Conservation (phyloP, 257 asterid species). For the Ophiorrhiza pumila region DNA sequence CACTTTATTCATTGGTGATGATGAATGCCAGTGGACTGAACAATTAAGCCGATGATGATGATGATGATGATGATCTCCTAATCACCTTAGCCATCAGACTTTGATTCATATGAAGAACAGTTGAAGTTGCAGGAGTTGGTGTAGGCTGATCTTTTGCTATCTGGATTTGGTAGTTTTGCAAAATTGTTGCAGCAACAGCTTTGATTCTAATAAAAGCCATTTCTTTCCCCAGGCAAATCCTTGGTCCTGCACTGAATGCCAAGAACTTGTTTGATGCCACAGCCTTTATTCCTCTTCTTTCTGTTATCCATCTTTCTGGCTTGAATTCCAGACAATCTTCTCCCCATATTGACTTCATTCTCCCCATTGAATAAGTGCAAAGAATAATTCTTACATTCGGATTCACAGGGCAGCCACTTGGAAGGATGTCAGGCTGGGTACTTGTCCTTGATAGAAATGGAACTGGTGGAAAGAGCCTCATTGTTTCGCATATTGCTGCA, state of each 20-base stretch:
- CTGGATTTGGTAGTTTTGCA: constrained; percentile 4
- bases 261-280: not conserved
- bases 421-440: not conserved
- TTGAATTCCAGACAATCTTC: constrained; percentile 19
- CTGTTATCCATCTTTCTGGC: constrained; percentile 26
- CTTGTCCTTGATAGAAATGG: not conserved
- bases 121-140: not conserved
- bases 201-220: constrained; percentile 24
- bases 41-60: too few relatives aligned
- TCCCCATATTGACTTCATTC: constrained; percentile 25
- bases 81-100: constrained; percentile 2
- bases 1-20: too few relatives aligned
- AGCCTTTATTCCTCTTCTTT: not conserved
- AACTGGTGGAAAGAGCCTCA: constrained; percentile 7
- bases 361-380: constrained; percentile 21
- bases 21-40: too few relatives aligned
- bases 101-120: constrained; percentile 6
- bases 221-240: constrained; percentile 27
- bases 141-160: constrained; percentile 4
- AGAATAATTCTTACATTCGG: not conserved
- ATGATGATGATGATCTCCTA: too few relatives aligned
- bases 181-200: constrained; percentile 12
- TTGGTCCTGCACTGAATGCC: constrained; percentile 28
- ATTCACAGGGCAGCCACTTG: constrained; percentile 4
- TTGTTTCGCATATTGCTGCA: constrained; percentile 9